Evolutionary conservation across 495 filamentous ascomycete genomes (phyloP).

Genomic region (Penicillium tannophilum): DNA sequence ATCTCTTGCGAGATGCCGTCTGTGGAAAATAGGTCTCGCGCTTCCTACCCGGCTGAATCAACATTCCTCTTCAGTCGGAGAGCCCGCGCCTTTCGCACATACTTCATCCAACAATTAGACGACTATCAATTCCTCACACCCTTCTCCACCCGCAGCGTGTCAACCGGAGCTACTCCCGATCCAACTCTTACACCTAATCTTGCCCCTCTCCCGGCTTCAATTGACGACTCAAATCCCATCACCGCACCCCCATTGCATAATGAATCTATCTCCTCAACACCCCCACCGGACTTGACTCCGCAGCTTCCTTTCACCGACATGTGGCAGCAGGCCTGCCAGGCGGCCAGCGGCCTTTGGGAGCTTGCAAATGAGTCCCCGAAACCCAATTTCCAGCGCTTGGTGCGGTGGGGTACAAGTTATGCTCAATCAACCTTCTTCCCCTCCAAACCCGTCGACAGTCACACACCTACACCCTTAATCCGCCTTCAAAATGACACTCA

Average conservation of each 20-base stretch:
- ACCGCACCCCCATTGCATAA: slow-evolving; percentile 8
- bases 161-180: slow-evolving; percentile 13
- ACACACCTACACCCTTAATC: slow-evolving; percentile 3
- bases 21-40: slow-evolving; percentile 24
- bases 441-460: not conserved
- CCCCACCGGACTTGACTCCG: not conserved
- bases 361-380: slow-evolving; percentile 4
- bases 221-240: slow-evolving; percentile 9
- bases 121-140: slow-evolving; percentile 31
- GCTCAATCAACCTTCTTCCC: slow-evolving; percentile 9
- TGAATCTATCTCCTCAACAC: slow-evolving; percentile 3
- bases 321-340: slow-evolving; percentile 43
- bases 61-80: slow-evolving; percentile 35
- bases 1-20: slow-evolving; percentile 23
- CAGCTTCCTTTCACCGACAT: slow-evolving; percentile 16
- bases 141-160: slow-evolving; percentile 26
- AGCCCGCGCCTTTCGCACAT: slow-evolving; percentile 38
- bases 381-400: slow-evolving; percentile 3
- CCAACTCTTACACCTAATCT: slow-evolving; percentile 21
- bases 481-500: not conserved
- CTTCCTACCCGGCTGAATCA: slow-evolving; percentile 24
- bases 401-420: slow-evolving; percentile 6
- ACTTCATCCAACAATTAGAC: slow-evolving; percentile 35
- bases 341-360: slow-evolving; percentile 19
- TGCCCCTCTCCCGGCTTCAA: slow-evolving; percentile 18